Conservation (phyloP, 768 basidiomycete species). For the Trametes maxima region DNA sequence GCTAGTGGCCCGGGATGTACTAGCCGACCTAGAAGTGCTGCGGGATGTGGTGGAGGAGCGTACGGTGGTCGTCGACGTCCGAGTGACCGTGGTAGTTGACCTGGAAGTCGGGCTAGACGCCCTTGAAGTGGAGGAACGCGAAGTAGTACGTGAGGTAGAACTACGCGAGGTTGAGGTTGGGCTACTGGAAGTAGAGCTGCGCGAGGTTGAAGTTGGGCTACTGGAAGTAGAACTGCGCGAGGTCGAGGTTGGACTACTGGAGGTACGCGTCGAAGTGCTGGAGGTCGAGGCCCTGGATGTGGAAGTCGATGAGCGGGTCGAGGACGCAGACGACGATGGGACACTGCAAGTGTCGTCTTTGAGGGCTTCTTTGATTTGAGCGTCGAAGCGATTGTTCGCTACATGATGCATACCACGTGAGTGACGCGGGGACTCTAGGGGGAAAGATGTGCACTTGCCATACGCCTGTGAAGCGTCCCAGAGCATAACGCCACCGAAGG, state of each 20-base stretch:
- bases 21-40: neutral
- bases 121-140: neutral
- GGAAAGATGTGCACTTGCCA: slow-evolving; percentile 1
- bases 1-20: neutral
- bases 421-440: no score
- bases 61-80: neutral
- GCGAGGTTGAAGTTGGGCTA: no score
- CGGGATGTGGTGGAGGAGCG: neutral
- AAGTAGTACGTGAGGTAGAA: no score
- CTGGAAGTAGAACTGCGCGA: slow-evolving; percentile 3
- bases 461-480: slow-evolving; percentile 39
- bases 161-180: no score
- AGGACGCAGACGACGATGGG: slow-evolving; percentile 2
- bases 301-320: slow-evolving; percentile 3
- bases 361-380: slow-evolving; percentile 26
- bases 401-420: neutral
- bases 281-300: slow-evolving; percentile 6
- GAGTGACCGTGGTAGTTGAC: neutral
- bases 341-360: slow-evolving; percentile 10
- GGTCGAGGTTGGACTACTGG: slow-evolving; percentile 5
- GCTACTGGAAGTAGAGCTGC: neutral
- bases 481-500: slow-evolving; percentile 60
- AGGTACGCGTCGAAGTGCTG: slow-evolving; percentile 6
- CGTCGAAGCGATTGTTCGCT: slow-evolving; percentile 32
- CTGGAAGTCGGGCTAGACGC: neutral